phyloP scores from a whole-genome alignment of 768 basidiomycete genomes.

The Tremella fuciformis region DNA sequence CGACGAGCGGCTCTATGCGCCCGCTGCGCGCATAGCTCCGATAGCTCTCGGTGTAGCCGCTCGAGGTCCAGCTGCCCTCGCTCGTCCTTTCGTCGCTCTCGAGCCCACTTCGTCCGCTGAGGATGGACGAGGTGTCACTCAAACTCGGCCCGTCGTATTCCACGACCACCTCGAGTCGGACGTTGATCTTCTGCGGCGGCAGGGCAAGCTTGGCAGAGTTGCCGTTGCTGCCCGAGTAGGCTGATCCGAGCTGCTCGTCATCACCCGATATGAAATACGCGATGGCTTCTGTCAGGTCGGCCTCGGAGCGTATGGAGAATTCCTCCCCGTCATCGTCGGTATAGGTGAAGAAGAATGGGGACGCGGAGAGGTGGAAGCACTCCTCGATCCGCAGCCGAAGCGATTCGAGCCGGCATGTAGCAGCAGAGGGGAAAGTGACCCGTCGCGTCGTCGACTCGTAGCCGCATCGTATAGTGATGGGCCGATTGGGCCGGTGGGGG shows the following conservation, averaged over 20 bases:
- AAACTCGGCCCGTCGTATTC: constrained; percentile 90
- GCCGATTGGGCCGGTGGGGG: constrained; percentile 63
- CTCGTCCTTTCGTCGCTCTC: constrained; percentile 55
- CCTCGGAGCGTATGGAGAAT: constrained; percentile 63
- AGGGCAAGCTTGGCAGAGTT: constrained; percentile 13
- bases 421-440: constrained; percentile 74
- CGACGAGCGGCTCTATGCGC: not conserved
- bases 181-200: constrained; percentile 63
- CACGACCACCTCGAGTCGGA: constrained; percentile 71
- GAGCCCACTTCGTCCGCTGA: constrained; percentile 70
- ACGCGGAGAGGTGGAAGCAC: constrained; percentile 70
- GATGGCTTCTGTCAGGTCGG: constrained; percentile 80
- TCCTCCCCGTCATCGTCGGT: constrained; percentile 78
- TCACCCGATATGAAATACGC: constrained; percentile 73
- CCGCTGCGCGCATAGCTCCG: constrained; percentile 1
- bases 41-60: constrained; percentile 16
- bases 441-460: constrained; percentile 71
- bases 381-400: constrained; percentile 77
- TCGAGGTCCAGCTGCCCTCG: constrained; percentile 26
- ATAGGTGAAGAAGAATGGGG: constrained; percentile 71
- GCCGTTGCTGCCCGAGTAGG: constrained; percentile 66
- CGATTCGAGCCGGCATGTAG: constrained; percentile 72
- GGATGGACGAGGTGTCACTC: constrained; percentile 80
- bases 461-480: constrained; percentile 77
- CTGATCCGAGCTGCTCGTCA: constrained; percentile 59